Base-by-base conservation (phyloP, 257 asterid genomes). In the Ophiorrhiza pumila region DNA sequence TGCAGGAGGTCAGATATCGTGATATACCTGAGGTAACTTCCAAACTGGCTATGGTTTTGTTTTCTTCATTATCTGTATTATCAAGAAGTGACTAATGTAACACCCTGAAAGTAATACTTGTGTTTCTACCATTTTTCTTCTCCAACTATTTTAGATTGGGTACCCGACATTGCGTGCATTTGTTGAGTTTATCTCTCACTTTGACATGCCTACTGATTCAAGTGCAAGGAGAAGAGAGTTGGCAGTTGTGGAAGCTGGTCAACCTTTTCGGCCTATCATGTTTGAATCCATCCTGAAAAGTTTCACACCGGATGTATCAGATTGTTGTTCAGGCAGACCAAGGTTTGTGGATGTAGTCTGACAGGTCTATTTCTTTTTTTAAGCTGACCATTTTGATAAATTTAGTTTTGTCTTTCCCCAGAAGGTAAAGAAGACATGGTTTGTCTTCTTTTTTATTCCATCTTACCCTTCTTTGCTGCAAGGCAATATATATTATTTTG, bases 141-240 rank as follows among this genome's bases (percentile, higher is more conserved):
- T 67, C 68, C 65, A 77, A 46, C 43, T 50, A 46, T 67, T 83
- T 81, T 85, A 91, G 97, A 80, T 74, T 78, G 91, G 85, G 65
- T 87, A 84, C 81, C 96, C 96, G 61, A 84, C 97, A 52, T 83
- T 91, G 75, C 86, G 73, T 80, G 91, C 97, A 78, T 91, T 91
- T 86, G 88, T 83, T 80, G 91, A 91, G 72, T 89, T 91, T 80
- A 84, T 91, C 83, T 81, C 89, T 78, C 81, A 89, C 71, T 89
- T 89, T 74, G 88, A 89, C 77, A 57, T 80, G 75, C 81, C 77
- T 70, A 37, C 71, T 64, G 85, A 87, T 79, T 72, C 87, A 76
- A 85, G 73, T 75, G 64, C 79, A 78, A 79, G 81, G 84, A 80
- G 76, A 78, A 84, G 74, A 78, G 90, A 80, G 72, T 79, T 72